Evolutionary conservation across 2,329 filamentous ascomycete genomes (phyloP), one percentile per base, ranked within the genome.

Genomic region (Aspergillus tanneri): DNA sequence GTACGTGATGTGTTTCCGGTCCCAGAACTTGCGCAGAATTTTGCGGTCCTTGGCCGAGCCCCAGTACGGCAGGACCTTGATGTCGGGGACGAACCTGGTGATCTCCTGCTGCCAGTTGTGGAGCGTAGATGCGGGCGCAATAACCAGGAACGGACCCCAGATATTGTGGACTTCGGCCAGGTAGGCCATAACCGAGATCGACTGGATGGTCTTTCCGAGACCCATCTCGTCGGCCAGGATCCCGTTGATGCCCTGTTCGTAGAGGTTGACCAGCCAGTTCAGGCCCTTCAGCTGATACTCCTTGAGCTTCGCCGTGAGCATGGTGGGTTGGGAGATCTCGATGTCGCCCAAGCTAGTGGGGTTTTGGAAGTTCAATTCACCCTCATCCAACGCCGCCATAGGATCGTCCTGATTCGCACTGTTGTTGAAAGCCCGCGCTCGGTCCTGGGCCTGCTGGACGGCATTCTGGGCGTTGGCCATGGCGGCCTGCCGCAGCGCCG

Each of bases 61-160:
- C 93, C 93, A 99, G 76, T 99, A 99, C 2, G 93, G 93, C 27
- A 99, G 77, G 23, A 96, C 90, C 72, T 97, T 97, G 69, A 99
- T 84, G 49, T 89, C 84, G 1, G 93, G 93, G 2, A 99, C 91
- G 68, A 99, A 99, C 68, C 84, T 91, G 52, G 88, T 82, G 56
- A 99, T 96, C 76, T 99, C 93, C 69, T 99, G 93, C 70, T 99
- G 91, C 93, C 93, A 99, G 67, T 99, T 99, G 83, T 99, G 92
- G 49, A 99, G 77, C 1, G 93, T 99, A 0, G 91, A 96, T 0
- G 93, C 90, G 0, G 93, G 93, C 0, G 93, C 93, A 54, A 99
- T 95, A 57, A 99, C 93, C 40, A 99, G 73, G 76, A 96, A 97
- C 0, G 93, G 93, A 6, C 93, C 93, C 93, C 92, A 97, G 59